phyloP scores from a whole-genome alignment of 257 asterid species.

The Coffea canephora region DNA sequence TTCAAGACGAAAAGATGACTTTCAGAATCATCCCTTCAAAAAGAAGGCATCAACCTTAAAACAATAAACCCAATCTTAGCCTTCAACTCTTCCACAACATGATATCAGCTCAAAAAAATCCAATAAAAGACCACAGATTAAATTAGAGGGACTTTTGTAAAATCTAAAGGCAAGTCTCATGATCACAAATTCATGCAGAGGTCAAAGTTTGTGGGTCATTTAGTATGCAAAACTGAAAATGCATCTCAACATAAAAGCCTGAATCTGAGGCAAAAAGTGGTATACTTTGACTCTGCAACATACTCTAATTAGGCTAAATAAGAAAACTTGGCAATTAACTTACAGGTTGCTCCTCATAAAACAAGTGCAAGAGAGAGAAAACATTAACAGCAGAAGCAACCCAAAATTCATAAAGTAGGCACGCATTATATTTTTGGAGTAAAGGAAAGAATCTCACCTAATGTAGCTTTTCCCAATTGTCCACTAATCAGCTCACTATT shows the following conservation, averaged over 20 bases:
- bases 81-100: background rate
- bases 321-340: no score
- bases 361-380: background rate
- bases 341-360: no score
- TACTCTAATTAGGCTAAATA: no score
- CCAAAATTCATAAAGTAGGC: background rate
- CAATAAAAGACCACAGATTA: background rate
- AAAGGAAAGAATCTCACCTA: constrained; percentile 53
- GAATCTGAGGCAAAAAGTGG: no score
- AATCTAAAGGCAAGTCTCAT: background rate
- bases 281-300: no score
- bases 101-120: background rate
- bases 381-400: constrained; percentile 3
- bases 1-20: background rate
- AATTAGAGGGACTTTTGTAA: background rate
- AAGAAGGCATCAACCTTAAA: background rate
- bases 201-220: background rate
- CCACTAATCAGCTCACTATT: constrained; percentile 93
- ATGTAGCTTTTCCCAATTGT: constrained; percentile 95
- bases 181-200: background rate
- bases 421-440: background rate
- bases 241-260: no score
- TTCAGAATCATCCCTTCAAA: background rate
- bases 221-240: no score
- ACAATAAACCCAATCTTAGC: background rate